Conservation (phyloP, 1,284 basidiomycete genomes). For the Anthracocystis setariae region DNA sequence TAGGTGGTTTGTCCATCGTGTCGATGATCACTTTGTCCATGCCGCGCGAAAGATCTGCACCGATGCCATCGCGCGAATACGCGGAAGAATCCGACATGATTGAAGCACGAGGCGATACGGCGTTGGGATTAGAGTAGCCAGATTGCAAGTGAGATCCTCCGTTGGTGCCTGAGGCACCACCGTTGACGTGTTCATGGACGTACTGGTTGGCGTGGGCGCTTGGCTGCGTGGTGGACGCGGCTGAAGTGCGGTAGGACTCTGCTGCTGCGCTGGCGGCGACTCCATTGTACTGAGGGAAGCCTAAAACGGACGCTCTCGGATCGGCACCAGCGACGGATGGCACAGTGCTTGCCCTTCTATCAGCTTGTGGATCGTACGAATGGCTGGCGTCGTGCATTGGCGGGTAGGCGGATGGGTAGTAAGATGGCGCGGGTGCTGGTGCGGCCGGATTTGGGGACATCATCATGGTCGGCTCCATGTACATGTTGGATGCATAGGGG, state of each 20-base stretch:
- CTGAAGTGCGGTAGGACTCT: slow-evolving; percentile 30
- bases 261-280: slow-evolving; percentile 36
- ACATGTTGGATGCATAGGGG: slow-evolving; percentile 18
- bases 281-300: slow-evolving; percentile 30
- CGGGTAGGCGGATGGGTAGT: slow-evolving; percentile 30
- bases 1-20: slow-evolving; percentile 29
- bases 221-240: slow-evolving; percentile 21
- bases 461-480: slow-evolving; percentile 28
- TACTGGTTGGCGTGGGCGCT: slow-evolving; percentile 47
- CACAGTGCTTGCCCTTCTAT: slow-evolving; percentile 28
- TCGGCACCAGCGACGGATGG: slow-evolving; percentile 33
- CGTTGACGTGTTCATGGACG: slow-evolving; percentile 27
- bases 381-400: slow-evolving; percentile 7
- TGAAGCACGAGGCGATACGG: slow-evolving; percentile 38
- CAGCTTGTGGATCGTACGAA: slow-evolving; percentile 22
- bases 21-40: slow-evolving; percentile 23
- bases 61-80: slow-evolving; percentile 6
- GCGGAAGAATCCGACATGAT: slow-evolving; percentile 17
- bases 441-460: slow-evolving; percentile 11
- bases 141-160: slow-evolving; percentile 7
- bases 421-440: slow-evolving; percentile 14
- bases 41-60: slow-evolving; percentile 13
- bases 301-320: slow-evolving; percentile 28
- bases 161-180: slow-evolving; percentile 1
- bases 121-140: slow-evolving; percentile 40